Base-by-base conservation (phyloP, 2,329 filamentous ascomycete species). In the Nemania bipapillata region DNA sequence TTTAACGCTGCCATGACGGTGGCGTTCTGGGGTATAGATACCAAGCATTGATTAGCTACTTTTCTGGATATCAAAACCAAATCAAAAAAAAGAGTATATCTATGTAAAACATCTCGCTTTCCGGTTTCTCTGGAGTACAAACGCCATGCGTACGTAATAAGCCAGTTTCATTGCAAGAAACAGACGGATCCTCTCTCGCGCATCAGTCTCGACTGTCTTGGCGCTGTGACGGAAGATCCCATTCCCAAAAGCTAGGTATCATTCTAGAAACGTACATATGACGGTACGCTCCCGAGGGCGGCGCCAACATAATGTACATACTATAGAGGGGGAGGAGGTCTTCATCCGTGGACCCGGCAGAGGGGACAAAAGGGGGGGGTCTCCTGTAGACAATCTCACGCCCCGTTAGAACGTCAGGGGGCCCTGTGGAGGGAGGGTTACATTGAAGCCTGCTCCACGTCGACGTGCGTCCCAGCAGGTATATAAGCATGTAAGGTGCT, bases 1-100 rank as follows among this genome's bases (percentile, higher is more conserved):
- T n/a, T n/a, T n/a, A n/a, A n/a, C n/a, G n/a, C n/a, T n/a, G 47
- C 47, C 49, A 66, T 26, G 63, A 57, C 30, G 22, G 58, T 15
- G 57, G 62, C 52, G 66, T 58, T 58, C 30, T 26, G 15, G 61
- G 42, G 50, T 37, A 53, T 61, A 61, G 56, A 68, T 68, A 68
- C 66, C 61, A 68, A 24, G 24, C 4, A 20, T 22, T 60, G 56
- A 12, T 53, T 60, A 42, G 53, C 50, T 17, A 15, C 22, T 60
- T n/a, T n/a, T n/a, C n/a, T n/a, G n/a, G n/a, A n/a, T n/a, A n/a
- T n/a, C n/a, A n/a, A n/a, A n/a, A n/a, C n/a, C n/a, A n/a, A n/a
- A n/a, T n/a, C n/a, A n/a, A n/a, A n/a, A n/a, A n/a, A n/a, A n/a
- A n/a, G n/a, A n/a, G n/a, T n/a, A n/a, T n/a, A n/a, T n/a, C n/a